Conservation (phyloP, 2,329 filamentous ascomycete species). For the Aspergillus tanneri region DNA sequence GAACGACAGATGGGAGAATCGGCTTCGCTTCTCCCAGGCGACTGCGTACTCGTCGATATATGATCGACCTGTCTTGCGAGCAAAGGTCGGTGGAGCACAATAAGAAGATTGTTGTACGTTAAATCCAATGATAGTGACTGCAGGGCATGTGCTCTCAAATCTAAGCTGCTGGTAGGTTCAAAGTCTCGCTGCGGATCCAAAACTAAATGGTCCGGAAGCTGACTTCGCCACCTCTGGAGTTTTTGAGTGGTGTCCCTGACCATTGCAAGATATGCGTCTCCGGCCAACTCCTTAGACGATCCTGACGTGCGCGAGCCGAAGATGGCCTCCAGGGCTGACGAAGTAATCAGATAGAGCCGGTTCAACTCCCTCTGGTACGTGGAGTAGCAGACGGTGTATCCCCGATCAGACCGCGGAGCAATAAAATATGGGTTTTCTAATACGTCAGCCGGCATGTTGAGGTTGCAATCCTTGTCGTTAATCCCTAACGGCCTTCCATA, state of each 20-base stretch:
- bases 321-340: conserved; percentile 23
- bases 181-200: conserved; percentile 23
- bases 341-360: conserved; percentile 25
- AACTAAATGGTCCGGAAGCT: conserved; percentile 18
- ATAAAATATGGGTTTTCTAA: conserved; percentile 33
- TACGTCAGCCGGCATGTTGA: conserved; percentile 35
- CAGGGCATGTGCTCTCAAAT: conserved; percentile 25
- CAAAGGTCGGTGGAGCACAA: conserved; percentile 46
- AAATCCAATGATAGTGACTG: conserved; percentile 46
- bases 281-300: conserved; percentile 17
- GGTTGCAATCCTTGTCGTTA: conserved; percentile 43
- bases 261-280: conserved; percentile 19
- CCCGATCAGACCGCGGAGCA: conserved; percentile 1
- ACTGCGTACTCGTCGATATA: conserved; percentile 18
- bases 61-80: conserved; percentile 38
- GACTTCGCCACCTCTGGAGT: conserved; percentile 19
- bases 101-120: conserved; percentile 46
- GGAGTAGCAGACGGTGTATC: conserved; percentile 20
- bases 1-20: neutral
- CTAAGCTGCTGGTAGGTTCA: conserved; percentile 1
- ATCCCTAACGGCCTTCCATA: conserved; percentile 45
- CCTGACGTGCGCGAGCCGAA: conserved; percentile 26
- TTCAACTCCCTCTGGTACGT: conserved; percentile 27
- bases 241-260: conserved; percentile 21
- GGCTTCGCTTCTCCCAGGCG: conserved; percentile 1